Evolutionary conservation across 148 eudicot genomes (phyloP), one percentile per base, ranked within the genome.

Genomic region (Rhododendron williamsianum): DNA sequence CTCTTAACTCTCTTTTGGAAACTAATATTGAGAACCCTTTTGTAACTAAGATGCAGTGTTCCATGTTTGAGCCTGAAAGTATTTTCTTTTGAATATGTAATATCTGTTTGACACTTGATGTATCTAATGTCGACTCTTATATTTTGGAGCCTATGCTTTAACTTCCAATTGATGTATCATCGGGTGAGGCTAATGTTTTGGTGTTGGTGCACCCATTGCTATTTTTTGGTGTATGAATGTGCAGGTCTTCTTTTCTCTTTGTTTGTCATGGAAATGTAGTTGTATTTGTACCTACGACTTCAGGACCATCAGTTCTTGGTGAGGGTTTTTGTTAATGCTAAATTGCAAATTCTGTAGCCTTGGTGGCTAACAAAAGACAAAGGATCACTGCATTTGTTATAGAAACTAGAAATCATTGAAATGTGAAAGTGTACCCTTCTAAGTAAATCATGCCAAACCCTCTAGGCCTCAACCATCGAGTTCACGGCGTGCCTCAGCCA

Each of bases 31-130:
- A 3, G 60, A 54, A 18, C 13, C 60, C 60, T 54, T 54, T 54
- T 54, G 60, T 54, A 4, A 54, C 19, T 54, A 54, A 16, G 7
- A 54, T 54, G 6, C 60, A 18, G 7, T 60, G 97, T 84, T 9
- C 95, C 98, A 1, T 95, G 93, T 76, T 41, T 87, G 89, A 95
- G 94, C 82, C 96, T 95, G 12, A 84, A 92, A 87, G n/a, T 96
- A 85, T 91, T 96, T 69, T 51, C 84, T 48, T 54, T 16, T 54
- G 6, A 54, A 16, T 54, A 18, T 18, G 60, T 54, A 54, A 54
- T 18, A 1, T 4, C 16, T 54, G 60, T 54, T 54, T 1, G 45
- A 41, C 45, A 41, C 6, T 41, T 41, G 45, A 41, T 41, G 45
- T 41, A 41, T 41, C 6, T 4, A 41, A 41, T 41, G 45, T 41